Percentiles rank a stretch among this genome's conserved stretches.
phyloP scores from a whole-genome alignment of 1,284 basidiomycete genomes.

The Testicularia cyperi region DNA sequence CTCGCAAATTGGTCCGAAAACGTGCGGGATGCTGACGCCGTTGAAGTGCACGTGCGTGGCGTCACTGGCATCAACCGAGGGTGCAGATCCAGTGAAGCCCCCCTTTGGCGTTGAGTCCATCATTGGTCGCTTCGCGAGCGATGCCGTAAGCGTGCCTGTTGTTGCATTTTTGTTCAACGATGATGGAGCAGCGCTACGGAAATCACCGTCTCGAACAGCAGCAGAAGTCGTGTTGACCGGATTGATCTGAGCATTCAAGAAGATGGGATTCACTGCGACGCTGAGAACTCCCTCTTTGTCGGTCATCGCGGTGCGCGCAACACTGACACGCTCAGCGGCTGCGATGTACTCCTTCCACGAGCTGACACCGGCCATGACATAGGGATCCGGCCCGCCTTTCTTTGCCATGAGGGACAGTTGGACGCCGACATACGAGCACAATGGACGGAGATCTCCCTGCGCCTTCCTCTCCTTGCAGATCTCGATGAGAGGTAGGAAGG shows the following conservation, averaged over 20 bases:
- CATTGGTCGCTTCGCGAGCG: too few species aligned
- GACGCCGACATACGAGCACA: slow-evolving; percentile 18
- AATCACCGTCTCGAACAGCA: too few species aligned
- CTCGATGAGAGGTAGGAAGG: slow-evolving; percentile 40
- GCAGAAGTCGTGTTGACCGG: too few species aligned
- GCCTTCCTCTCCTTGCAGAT: slow-evolving; percentile 39
- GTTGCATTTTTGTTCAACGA: slow-evolving; percentile 27
- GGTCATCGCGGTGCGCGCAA: slow-evolving; percentile 28
- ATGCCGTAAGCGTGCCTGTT: slow-evolving; percentile 6
- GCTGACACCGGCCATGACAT: slow-evolving; percentile 28
- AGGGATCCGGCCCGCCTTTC: slow-evolving; percentile 30
- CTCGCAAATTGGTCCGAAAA: slow-evolving; percentile 17
- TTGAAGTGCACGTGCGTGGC: too few species aligned
- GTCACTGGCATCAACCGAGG: too few species aligned
- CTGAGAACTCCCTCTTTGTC: slow-evolving; percentile 21
- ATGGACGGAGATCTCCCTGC: slow-evolving; percentile 16
- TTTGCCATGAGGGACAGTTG: slow-evolving; percentile 19
- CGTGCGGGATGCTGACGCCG: slow-evolving; percentile 18
- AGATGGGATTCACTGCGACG: slow-evolving; percentile 34
- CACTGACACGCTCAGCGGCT: slow-evolving; percentile 31
- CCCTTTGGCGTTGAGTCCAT: slow-evolving; percentile 6
- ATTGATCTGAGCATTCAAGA: too few species aligned
- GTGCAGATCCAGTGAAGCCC: too few species aligned
- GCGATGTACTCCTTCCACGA: slow-evolving; percentile 44
- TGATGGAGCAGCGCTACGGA: too few species aligned